Percentiles rank a stretch among this genome's conserved stretches.
phyloP scores from a whole-genome alignment of 371 early-diverging fungal genomes.

The Apophysomyces variabilis region DNA sequence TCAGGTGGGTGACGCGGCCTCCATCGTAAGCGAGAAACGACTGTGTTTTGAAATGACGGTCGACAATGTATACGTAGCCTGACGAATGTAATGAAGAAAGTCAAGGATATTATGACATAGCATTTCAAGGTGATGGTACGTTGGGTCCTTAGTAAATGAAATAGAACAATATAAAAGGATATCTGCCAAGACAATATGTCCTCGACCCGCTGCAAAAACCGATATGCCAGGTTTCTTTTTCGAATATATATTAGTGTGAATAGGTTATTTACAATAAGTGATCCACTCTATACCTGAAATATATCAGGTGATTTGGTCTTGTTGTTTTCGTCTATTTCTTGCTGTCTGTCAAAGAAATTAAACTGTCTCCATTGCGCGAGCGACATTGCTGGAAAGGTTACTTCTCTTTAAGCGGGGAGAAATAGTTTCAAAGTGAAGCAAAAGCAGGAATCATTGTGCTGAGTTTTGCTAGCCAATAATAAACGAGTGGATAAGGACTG shows the following conservation, averaged over 20 bases:
- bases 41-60: conserved; percentile 70
- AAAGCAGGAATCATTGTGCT: no score
- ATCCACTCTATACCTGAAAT: conserved; percentile 58
- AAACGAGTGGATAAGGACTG: no score
- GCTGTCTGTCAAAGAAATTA: conserved; percentile 81
- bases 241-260: conserved; percentile 9
- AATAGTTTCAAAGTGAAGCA: no score
- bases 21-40: conserved; percentile 74
- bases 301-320: conserved; percentile 63
- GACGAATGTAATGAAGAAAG: conserved; percentile 48
- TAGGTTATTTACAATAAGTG: conserved; percentile 19
- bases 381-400: conserved; percentile 34
- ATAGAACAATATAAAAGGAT: conserved; percentile 33
- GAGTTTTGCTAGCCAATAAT: no score
- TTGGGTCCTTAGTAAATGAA: no score
- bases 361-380: conserved; percentile 75
- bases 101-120: conserved; percentile 27
- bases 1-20: conserved; percentile 80
- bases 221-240: conserved; percentile 53
- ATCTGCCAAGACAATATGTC: conserved; percentile 61
- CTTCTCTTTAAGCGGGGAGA: neutral
- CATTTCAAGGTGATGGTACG: no score
- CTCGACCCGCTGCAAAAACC: conserved; percentile 60
- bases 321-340: conserved; percentile 63
- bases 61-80: conserved; percentile 70